These are phyloP conservation scores for Bolboschoenus planiculmis DNA, from an alignment of 176 grass and related monocot genomes.

Conservation along the genomic window DNA sequence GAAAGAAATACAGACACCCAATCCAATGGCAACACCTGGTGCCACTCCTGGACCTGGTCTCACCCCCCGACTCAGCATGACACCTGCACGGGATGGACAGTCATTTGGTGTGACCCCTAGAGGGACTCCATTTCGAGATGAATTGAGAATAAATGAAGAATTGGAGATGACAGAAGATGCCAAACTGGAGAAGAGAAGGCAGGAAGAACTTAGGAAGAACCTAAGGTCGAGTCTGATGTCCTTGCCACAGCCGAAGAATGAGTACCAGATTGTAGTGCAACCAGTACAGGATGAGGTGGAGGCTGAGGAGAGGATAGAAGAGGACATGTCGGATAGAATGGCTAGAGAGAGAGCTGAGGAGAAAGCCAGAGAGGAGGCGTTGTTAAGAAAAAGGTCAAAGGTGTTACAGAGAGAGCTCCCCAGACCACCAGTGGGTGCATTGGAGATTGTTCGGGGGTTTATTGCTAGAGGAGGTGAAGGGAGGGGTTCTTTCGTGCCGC, in stretches of 20 bases:
- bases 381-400: conserved; percentile 88
- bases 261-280: conserved; percentile 86
- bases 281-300: conserved; percentile 49
- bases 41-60: conserved; percentile 61
- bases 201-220: conserved; percentile 62
- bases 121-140: conserved; percentile 74
- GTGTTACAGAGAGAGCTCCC: conserved; percentile 87
- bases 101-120: conserved; percentile 61
- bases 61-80: conserved; percentile 76
- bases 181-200: conserved; percentile 52
- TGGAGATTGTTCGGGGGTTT: conserved; percentile 59
- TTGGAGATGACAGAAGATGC: conserved; percentile 55
- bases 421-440: conserved; percentile 55
- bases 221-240: conserved; percentile 51
- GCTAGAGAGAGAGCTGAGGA: conserved; percentile 70
- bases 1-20: conserved; percentile 78
- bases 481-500: conserved; percentile 72
- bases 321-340: conserved; percentile 74
- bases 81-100: conserved; percentile 62
- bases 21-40: conserved; percentile 76
- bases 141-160: conserved; percentile 79
- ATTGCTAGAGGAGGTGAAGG: conserved; percentile 70
- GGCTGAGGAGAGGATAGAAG: conserved; percentile 68
- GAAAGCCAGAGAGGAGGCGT: conserved; percentile 55
- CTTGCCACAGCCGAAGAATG: conserved; percentile 74